Conservation (phyloP, 176 grass and related monocot species). For the Ampelocalamus luodianensis region DNA sequence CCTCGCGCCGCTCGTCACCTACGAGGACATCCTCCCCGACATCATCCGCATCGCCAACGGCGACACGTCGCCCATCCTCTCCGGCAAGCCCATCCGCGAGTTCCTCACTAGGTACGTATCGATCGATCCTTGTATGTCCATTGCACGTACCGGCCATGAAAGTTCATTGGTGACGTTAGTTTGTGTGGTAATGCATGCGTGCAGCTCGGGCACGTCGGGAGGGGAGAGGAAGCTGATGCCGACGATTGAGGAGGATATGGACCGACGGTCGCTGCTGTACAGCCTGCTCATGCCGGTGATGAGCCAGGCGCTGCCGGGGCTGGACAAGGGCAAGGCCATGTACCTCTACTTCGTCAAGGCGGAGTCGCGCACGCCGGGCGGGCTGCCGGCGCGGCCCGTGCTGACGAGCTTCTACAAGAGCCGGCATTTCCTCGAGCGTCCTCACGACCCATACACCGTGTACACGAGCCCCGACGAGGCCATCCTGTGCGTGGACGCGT, state of each 20-base stretch:
- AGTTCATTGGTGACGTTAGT: too few species aligned
- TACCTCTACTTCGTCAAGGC: conserved; percentile 78
- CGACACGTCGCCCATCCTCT: conserved; percentile 63
- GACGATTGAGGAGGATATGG: conserved; percentile 65
- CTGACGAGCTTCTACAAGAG: conserved; percentile 75
- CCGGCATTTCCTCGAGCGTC: conserved; percentile 61
- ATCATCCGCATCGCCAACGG: conserved; percentile 67
- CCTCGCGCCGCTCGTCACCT: conserved; percentile 58
- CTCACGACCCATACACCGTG: conserved; percentile 61
- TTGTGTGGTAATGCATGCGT: background rate
- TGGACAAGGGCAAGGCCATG: conserved; percentile 70
- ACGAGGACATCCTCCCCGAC: conserved; percentile 68
- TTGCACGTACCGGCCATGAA: background rate
- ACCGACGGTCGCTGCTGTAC: conserved; percentile 57
- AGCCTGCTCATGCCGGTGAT: conserved; percentile 68
- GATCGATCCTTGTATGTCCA: background rate
- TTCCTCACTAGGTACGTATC: conserved; percentile 59
- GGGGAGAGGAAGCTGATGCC: conserved; percentile 79
- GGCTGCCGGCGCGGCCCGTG: conserved; percentile 58
- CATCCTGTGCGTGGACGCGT: conserved; percentile 62
- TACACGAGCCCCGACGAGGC: conserved; percentile 71
- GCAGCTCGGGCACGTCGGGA: conserved; percentile 66
- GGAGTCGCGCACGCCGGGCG: conserved; percentile 60
- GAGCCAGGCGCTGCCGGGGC: conserved; percentile 56
- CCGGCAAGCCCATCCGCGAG: conserved; percentile 60